phyloP scores from a whole-genome alignment of 306 rosid species.

The Gillenia trifoliata region DNA sequence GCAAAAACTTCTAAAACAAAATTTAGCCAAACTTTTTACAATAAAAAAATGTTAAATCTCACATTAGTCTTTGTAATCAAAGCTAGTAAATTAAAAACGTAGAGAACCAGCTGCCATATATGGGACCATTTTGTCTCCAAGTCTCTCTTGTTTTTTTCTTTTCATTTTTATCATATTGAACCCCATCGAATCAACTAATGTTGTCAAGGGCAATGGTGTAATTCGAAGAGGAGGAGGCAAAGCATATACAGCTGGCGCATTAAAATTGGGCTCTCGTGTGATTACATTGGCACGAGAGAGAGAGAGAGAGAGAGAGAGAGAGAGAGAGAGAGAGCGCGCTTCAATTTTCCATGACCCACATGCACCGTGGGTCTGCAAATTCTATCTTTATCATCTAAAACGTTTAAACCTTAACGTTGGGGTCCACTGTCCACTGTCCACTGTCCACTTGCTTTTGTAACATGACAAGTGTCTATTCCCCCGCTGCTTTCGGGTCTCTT shows the following conservation, averaged over 20 bases:
- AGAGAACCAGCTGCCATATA: not conserved
- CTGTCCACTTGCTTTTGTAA: slow-evolving; percentile 36
- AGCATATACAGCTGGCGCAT: slow-evolving; percentile 30
- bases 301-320: not conserved
- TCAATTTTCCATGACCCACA: slow-evolving; percentile 71
- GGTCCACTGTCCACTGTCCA: not conserved
- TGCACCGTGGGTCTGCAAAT: slow-evolving; percentile 46
- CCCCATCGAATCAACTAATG: not conserved
- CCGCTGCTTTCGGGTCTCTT: slow-evolving; percentile 49
- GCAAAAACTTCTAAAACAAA: no score
- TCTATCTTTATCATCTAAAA: slow-evolving; percentile 39
- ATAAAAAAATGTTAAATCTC: not conserved
- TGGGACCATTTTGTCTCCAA: not conserved
- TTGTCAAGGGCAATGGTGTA: not conserved
- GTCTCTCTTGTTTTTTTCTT: not conserved
- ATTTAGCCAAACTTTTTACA: no score
- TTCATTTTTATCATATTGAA: not conserved
- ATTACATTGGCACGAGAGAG: not conserved
- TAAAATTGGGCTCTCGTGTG: slow-evolving; percentile 29
- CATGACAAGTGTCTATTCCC: slow-evolving; percentile 52
- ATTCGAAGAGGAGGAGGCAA: not conserved
- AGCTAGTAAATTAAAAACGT: not conserved
- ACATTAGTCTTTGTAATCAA: not conserved
- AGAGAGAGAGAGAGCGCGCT: slow-evolving; percentile 19
- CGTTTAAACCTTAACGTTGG: slow-evolving; percentile 21